Evolutionary conservation across 345 rosid genomes (phyloP).

Genomic region (Bruguiera parviflora): DNA sequence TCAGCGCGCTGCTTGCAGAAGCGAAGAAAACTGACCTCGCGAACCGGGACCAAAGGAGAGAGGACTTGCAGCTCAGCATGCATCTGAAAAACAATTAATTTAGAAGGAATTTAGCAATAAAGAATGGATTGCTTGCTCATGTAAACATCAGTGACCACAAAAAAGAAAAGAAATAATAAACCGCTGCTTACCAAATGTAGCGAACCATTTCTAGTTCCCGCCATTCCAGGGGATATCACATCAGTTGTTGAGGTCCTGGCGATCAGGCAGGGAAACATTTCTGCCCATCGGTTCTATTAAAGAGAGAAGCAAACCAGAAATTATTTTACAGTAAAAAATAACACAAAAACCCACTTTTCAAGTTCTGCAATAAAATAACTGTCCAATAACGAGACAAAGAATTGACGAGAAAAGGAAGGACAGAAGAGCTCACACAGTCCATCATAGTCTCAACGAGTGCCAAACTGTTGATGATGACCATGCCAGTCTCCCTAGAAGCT

Average conservation of each 20-base stretch:
- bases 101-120: not conserved
- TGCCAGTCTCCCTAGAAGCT: constrained; percentile 80
- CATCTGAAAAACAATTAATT: constrained; percentile 45
- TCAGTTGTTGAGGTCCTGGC: constrained; percentile 79
- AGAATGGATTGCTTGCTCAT: not conserved
- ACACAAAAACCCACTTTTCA: not conserved
- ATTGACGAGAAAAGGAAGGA: not conserved
- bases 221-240: constrained; percentile 78
- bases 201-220: constrained; percentile 89
- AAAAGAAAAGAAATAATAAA: too few relatives aligned
- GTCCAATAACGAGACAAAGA: not conserved
- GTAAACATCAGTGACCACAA: not conserved
- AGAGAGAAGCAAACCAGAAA: not conserved
- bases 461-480: constrained; percentile 81
- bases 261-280: constrained; percentile 88
- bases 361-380: too few relatives aligned
- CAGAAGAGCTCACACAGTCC: constrained; percentile 62
- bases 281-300: constrained; percentile 86
- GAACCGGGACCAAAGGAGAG: constrained; percentile 91
- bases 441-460: constrained; percentile 89
- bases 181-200: constrained; percentile 66
- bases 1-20: constrained; percentile 94
- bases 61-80: constrained; percentile 84
- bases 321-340: not conserved
- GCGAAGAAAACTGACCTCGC: constrained; percentile 78